Evolutionary conservation across 192 early-diverging fungal species (phyloP), one percentile per base, ranked within the genome.

Genomic region (Mortierella antarctica): DNA sequence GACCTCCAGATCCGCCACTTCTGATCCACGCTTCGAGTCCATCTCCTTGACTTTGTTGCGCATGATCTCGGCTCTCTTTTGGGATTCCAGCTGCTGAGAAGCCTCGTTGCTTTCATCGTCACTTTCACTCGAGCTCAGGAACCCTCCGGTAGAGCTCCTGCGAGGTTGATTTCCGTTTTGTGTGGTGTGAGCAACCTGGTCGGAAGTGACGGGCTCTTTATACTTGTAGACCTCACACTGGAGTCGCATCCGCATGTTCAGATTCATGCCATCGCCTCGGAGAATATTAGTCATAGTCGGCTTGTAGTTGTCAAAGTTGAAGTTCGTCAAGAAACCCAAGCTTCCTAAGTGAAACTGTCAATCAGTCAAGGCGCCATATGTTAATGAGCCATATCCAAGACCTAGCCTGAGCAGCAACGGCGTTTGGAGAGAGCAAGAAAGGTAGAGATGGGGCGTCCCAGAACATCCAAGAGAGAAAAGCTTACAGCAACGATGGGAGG

Each of bases 311-410:
- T 87, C 83, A 66, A 93, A 92, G 67, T 91, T 83, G 77, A 97
- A 97, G 9, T 93, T 91, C 0, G 97, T 97, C 57, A 98, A 81
- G 59, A 98, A 98, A 15, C 97, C 96, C 48, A 98, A 80, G 14
- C 95, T 96, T 6, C 97, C 97, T 46, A 97, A 74, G 68, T 96
- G 92, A 83, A 98, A 97, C 18, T 96, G 88, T 45, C 31, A 31
- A 31, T 31, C 31, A 31, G 31, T 31, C 31, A 31, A 31, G 31
- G 31, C 31, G 31, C 31, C 31, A 40, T 7, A 62, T 4, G 39
- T 18, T 20, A 56, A 3, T 61, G n/a, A 45, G 12, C n/a, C 11
- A 44, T 15, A 44, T 44, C n/a, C 39, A 17, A 0, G 1, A 2
- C 31, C 1, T 3, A 31, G 31, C 1, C 31, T 31, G 31, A 31